Percentiles rank a stretch among this genome's conserved stretches.
Conservation (phyloP, 2,329 filamentous ascomycete genomes). For the Aspergillus ibericus region DNA sequence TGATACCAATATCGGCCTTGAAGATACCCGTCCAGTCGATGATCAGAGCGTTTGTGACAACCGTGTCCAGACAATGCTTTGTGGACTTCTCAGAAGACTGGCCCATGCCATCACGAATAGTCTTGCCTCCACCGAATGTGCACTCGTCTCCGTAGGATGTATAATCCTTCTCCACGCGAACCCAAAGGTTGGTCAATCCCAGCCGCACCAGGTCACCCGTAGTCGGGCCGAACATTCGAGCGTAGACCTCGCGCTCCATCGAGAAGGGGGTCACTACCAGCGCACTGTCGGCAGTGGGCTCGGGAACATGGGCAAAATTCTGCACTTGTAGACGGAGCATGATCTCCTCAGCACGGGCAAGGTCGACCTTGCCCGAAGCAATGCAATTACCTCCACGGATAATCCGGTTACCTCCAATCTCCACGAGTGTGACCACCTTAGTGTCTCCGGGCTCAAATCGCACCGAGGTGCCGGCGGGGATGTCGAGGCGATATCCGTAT, state of each 20-base stretch:
- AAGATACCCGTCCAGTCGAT: constrained; percentile 91
- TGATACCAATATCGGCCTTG: constrained; percentile 95
- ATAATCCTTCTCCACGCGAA: constrained; percentile 82
- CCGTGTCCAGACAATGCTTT: constrained; percentile 73
- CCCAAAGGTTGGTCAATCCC: constrained; percentile 83
- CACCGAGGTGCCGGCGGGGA: constrained; percentile 85
- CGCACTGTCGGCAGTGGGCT: constrained; percentile 59
- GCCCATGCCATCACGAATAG: constrained; percentile 90
- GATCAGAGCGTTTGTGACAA: constrained; percentile 85
- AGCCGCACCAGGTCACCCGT: constrained; percentile 81
- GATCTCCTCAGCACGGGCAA: constrained; percentile 64
- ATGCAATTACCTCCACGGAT: constrained; percentile 84
- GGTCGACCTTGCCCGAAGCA: constrained; percentile 70
- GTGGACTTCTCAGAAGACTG: constrained; percentile 78
- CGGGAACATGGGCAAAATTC: constrained; percentile 75
- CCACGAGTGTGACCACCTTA: constrained; percentile 85
- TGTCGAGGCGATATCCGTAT: constrained; percentile 85
- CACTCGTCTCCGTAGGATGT: constrained; percentile 90
- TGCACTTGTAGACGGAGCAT: constrained; percentile 65
- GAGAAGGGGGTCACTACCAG: constrained; percentile 60
- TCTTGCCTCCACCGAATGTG: constrained; percentile 93
- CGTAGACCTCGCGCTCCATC: constrained; percentile 78
- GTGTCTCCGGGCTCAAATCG: constrained; percentile 92
- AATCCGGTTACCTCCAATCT: constrained; percentile 76
- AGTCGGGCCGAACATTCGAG: constrained; percentile 89